These are phyloP conservation scores for Allium sativum DNA, from an alignment of 106 monocot species.

Conservation along the genomic window DNA sequence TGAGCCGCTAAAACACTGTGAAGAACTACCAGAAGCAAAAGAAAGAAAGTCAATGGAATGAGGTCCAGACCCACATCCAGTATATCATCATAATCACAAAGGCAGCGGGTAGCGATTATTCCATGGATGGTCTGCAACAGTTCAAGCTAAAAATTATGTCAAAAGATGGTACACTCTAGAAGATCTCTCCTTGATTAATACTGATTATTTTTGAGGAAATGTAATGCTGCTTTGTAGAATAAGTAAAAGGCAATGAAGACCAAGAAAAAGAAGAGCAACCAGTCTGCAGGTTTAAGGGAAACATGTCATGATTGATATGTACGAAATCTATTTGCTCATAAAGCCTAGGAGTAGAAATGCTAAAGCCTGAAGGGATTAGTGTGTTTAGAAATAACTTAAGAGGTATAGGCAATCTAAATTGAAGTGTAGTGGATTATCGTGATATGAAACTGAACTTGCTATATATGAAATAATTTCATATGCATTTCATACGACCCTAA, in stretches of 20 bases:
- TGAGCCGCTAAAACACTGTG: slow-evolving; percentile 53
- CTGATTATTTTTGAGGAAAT: slow-evolving; percentile 46
- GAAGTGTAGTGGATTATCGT: no score
- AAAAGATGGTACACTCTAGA: slow-evolving; percentile 61
- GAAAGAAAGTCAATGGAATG: slow-evolving; percentile 31
- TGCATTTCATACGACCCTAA: no score
- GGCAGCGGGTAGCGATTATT: slow-evolving; percentile 53
- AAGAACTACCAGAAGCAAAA: slow-evolving; percentile 51
- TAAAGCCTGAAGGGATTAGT: no score
- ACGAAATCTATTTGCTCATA: no score
- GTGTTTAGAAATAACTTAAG: no score
- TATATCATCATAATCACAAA: slow-evolving; percentile 59
- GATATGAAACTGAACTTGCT: no score
- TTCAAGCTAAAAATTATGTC: slow-evolving; percentile 55
- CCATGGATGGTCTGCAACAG: slow-evolving; percentile 56
- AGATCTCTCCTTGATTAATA: slow-evolving; percentile 57
- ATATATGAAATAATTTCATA: no score
- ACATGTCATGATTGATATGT: no score
- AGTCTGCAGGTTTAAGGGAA: slow-evolving; percentile 34
- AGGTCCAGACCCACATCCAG: slow-evolving; percentile 67
- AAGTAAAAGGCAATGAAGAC: slow-evolving; percentile 73
- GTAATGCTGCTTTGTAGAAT: slow-evolving; percentile 68
- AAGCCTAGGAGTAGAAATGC: no score
- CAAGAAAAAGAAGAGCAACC: slow-evolving; percentile 63
- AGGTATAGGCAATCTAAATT: no score